These are phyloP conservation scores for Paraphoma chrysanthemicola DNA, from an alignment of 2,329 filamentous ascomycete genomes.

Conservation along the genomic window DNA sequence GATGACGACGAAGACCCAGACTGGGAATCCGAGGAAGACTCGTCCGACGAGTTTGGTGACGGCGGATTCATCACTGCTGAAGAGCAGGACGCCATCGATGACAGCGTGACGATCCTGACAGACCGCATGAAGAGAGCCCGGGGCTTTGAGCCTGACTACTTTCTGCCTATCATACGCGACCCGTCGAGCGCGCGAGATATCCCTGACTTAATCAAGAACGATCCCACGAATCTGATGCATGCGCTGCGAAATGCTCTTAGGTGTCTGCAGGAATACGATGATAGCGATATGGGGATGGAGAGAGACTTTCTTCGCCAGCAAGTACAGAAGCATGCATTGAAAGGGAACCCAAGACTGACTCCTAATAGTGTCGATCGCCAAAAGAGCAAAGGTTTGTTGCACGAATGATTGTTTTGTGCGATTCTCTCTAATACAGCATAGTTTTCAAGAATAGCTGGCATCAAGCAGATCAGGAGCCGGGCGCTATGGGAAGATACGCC, in stretches of 20 bases:
- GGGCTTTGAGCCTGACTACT: constrained; percentile 16
- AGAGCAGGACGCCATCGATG: constrained; percentile 11
- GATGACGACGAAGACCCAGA: constrained; percentile 14
- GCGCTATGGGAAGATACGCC: constrained; percentile 46
- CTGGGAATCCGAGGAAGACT: constrained; percentile 7
- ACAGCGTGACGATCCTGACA: constrained; percentile 10
- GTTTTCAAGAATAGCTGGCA: constrained; percentile 56
- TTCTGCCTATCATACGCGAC: constrained; percentile 18
- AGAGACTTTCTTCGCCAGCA: constrained; percentile 36
- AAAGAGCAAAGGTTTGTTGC: constrained; percentile 41
- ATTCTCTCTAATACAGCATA: constrained; percentile 7
- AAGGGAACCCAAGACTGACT: neutral
- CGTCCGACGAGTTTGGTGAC: neutral
- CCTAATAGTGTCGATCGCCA: constrained; percentile 33
- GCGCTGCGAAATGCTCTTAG: constrained; percentile 18
- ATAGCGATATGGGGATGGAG: constrained; percentile 12
- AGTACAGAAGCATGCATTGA: neutral
- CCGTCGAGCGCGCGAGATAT: constrained; percentile 8
- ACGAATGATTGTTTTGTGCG: too few relatives aligned
- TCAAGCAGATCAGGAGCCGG: constrained; percentile 52
- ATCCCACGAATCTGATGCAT: constrained; percentile 20
- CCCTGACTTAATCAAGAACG: constrained; percentile 15
- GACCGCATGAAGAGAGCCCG: constrained; percentile 10
- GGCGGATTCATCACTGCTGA: constrained; percentile 1
- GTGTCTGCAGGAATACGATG: constrained; percentile 17